These are phyloP conservation scores for Lupinus albus DNA, from an alignment of 306 rosid species.

Conservation along the genomic window DNA sequence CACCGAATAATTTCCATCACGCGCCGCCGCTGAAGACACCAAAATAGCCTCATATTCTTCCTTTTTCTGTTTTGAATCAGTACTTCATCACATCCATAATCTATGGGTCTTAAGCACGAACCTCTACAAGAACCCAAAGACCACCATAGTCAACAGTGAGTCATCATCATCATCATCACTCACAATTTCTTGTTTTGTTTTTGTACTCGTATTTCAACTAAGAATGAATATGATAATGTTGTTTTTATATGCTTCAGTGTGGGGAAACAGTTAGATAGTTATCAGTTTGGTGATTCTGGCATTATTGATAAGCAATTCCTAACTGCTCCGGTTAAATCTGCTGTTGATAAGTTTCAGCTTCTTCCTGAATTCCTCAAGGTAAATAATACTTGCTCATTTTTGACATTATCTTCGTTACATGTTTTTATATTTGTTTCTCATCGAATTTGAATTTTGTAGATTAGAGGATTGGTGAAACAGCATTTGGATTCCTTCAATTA, in stretches of 20 bases:
- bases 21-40: no score
- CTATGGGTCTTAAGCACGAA: no score
- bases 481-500: conserved; percentile 93
- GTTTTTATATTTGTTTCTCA: background rate
- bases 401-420: background rate
- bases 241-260: conserved; percentile 12
- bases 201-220: no score
- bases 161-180: no score
- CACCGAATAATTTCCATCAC: no score
- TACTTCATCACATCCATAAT: no score
- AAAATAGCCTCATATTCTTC: no score
- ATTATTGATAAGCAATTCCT: conserved; percentile 65
- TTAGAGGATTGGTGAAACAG: conserved; percentile 89
- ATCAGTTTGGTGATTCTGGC: conserved; percentile 30
- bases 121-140: no score
- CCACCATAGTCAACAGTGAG: no score
- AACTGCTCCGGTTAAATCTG: conserved; percentile 75
- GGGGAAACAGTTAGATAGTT: conserved; percentile 33
- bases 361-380: conserved; percentile 93
- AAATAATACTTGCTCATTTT: background rate
- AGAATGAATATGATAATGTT: background rate
- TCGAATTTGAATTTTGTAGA: conserved; percentile 43
- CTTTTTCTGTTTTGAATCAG: no score
- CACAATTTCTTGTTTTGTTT: no score
- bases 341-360: conserved; percentile 81